Base-by-base conservation (phyloP, 2,329 filamentous ascomycete species). In the Emericellopsis atlantica region DNA sequence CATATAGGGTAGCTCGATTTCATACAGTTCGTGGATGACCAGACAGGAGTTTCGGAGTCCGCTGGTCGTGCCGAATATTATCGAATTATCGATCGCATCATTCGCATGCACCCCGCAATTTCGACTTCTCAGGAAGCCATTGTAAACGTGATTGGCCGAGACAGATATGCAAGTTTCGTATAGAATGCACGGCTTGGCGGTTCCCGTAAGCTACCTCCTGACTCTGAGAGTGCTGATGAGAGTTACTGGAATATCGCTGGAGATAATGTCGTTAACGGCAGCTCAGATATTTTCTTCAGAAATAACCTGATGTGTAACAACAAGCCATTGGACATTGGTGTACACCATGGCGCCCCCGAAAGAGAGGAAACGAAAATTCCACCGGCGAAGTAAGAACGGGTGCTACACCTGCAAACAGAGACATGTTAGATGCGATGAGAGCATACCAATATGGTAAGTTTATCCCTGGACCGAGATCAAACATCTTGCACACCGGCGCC, bases 391-490 rank as follows among this genome's bases (percentile, higher is more conserved):
- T 48, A 60, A 59, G 44, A 54, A 54, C 40, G 59, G 59, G 39
- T 64, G 60, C 39, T 48, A 53, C 41, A 51, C 47, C 21, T 61
- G 58, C 53, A 66, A 64, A 50, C 51, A 51, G 41, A 60, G 65
- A 46, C 65, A 67, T 46, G 65, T 68, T 39, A 60, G 65, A 40
- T 68, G 65, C 51, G 64, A 68, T 44, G 65, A 69, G 47, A 56
- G 57, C 44, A 64, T 56, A 46, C 65, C 65, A 33, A 53, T 67
- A 34, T 68, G 64, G 64, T 67, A 61, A 49, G 62, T 58, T 4
- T 21, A 29, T 37, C 11, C 12, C 4, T 39, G 37, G 16, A 26
- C 16, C n/a, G 9, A 18, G 38, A 12, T 22, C 11, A 33, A 12
- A 39, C 37, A 39, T n/a, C 29, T 12, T 37, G 10, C 26, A 49